A percentile compares a stretch with the other conserved stretches of the same genome.
These are phyloP conservation scores for Ceratocystis huliohia DNA, from an alignment of 2,329 filamentous ascomycete genomes.

Conservation along the genomic window DNA sequence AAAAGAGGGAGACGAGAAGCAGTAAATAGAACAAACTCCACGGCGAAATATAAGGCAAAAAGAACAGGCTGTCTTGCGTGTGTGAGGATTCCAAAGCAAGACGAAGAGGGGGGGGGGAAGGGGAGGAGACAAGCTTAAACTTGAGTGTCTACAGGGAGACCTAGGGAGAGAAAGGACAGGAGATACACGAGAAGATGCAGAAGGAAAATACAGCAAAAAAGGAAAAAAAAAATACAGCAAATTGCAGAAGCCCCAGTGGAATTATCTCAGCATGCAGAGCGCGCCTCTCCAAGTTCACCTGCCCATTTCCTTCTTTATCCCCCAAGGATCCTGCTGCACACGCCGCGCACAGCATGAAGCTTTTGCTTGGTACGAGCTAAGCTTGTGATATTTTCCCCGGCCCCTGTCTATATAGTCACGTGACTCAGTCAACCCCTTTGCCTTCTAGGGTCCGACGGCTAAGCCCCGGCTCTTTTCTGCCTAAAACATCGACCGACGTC, in stretches of 20 bases:
- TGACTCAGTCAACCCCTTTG: not conserved
- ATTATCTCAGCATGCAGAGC: not conserved
- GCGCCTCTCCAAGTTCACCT: not conserved
- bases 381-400: not conserved
- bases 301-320: not conserved
- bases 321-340: not conserved
- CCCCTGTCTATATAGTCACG: not conserved
- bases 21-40: not conserved
- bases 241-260: not conserved
- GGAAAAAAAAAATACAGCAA: not conserved
- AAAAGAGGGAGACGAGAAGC: not conserved
- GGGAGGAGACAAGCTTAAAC: not conserved
- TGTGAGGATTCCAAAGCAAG: not conserved
- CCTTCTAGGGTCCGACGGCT: not conserved
- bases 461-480: not conserved
- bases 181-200: not conserved
- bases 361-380: not conserved
- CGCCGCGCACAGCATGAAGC: not conserved
- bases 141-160: not conserved
- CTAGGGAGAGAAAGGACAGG: not conserved
- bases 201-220: not conserved
- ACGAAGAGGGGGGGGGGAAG: not conserved
- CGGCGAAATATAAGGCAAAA: not conserved
- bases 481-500: not conserved
- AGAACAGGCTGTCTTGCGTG: slow-evolving; percentile 1